A percentile compares a stretch with the other conserved stretches of the same genome.
Conservation (phyloP, 1,284 basidiomycete species). For the Inonotus hispidus region DNA sequence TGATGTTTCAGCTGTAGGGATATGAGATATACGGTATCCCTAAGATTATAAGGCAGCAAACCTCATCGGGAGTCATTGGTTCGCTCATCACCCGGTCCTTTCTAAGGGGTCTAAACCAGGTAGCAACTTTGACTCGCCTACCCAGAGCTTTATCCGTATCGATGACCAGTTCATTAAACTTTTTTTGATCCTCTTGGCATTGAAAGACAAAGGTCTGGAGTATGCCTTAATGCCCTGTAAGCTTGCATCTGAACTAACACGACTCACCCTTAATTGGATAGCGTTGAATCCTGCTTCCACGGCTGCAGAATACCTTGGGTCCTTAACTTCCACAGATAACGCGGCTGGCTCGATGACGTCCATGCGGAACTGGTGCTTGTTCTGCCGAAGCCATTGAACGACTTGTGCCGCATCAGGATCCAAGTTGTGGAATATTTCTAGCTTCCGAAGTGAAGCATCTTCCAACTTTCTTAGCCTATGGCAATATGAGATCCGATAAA, state of each 20-base stretch:
- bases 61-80: conserved; percentile 55
- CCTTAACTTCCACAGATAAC: conserved; percentile 67
- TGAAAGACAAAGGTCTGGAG: conserved; percentile 87
- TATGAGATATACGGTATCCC: conserved; percentile 10
- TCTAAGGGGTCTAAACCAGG: conserved; percentile 52
- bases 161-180: conserved; percentile 62
- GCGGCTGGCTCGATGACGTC: conserved; percentile 84
- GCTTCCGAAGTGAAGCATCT: conserved; percentile 52
- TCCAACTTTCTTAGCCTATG: conserved; percentile 56
- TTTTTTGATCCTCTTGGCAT: conserved; percentile 77
- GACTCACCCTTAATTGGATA: conserved; percentile 56
- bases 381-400: conserved; percentile 72
- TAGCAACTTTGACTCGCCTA: conserved; percentile 49
- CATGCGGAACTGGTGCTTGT: conserved; percentile 67
- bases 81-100: conserved; percentile 36
- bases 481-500: background rate
- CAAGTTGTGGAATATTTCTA: conserved; percentile 44
- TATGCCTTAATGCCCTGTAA: background rate
- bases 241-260: background rate
- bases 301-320: conserved; percentile 56
- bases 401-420: conserved; percentile 60
- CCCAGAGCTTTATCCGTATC: conserved; percentile 52
- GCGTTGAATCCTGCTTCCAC: conserved; percentile 72
- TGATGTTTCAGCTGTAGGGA: conserved; percentile 47
- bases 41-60: conserved; percentile 26